Conservation (phyloP, 768 basidiomycete genomes). For the Lentinula sp. region DNA sequence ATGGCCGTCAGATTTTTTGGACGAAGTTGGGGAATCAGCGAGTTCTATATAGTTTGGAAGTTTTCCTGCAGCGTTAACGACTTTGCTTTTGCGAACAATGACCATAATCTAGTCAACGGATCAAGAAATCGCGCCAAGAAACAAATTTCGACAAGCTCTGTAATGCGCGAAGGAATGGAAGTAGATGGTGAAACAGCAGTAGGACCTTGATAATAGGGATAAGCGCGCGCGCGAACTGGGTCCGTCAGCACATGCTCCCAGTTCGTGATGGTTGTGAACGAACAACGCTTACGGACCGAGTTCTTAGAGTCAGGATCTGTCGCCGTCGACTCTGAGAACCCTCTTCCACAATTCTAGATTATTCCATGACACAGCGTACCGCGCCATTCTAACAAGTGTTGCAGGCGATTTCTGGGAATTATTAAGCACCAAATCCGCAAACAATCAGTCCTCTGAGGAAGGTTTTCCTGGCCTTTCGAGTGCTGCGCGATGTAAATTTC, state of each 20-base stretch:
- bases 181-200: neutral
- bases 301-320: too few species aligned
- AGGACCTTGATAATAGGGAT: neutral
- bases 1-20: constrained; percentile 11
- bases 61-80: constrained; percentile 8
- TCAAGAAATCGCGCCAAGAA: constrained; percentile 14
- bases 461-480: neutral
- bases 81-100: constrained; percentile 14
- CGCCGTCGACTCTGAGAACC: neutral
- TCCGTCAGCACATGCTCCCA: constrained; percentile 13
- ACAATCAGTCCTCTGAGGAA: neutral
- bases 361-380: constrained; percentile 1
- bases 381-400: neutral
- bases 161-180: constrained; percentile 12
- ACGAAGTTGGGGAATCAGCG: constrained; percentile 19
- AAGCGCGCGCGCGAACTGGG: neutral
- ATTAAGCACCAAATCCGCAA: neutral
- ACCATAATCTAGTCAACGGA: constrained; percentile 17
- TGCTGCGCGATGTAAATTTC: neutral
- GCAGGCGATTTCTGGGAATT: neutral
- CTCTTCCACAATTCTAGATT: constrained; percentile 2
- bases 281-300: constrained; percentile 11
- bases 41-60: constrained; percentile 20
- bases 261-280: constrained; percentile 12
- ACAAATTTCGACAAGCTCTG: constrained; percentile 19